Base-by-base conservation (phyloP, 176 grass and related monocot species). In the Juncus inflexus region DNA sequence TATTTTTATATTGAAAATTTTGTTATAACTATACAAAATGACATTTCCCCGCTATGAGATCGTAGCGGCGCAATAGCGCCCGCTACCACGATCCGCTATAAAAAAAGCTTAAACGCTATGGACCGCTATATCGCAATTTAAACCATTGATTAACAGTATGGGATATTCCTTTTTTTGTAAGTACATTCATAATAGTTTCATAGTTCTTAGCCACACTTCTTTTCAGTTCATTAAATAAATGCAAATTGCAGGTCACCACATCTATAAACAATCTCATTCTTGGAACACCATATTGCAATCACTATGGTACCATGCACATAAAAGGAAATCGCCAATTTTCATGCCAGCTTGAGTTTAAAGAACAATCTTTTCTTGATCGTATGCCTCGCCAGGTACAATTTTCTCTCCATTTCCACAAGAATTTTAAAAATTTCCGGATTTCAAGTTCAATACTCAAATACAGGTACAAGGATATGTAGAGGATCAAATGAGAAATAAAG, bases 281-380 rank as follows among this genome's bases (percentile, higher is more conserved):
- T 66, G 94, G 94, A 42, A 97, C 86, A 76, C 57, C 90, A 64
- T 92, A 92, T 58, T 97, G 94, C 70, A 91, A 85, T 62, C 94
- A 97, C 74, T 79, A 89, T 84, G 94, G 94, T 77, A 86, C 61
- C 52, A 97, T 97, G 94, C 64, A 78, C 51, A 92, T 92, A 84
- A 86, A 75, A 86, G 88, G 88, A 45, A 97, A 89, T 59, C 73
- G 40, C 2, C 80, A 82, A 62, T 80, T 81, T 78, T 89, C 83
- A 28, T 97, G 94, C 77, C 76, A 86, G 78, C 77, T 97, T 59
- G 89, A 91, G 72, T 97, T 97, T 69, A 97, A 92, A 91, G 94
- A 97, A 42, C 85, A 90, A 61, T 92, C 85, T 14, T 65, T 97
- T 74, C 83, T 97, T 75, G 94, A 97, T 61, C 82, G 88, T 35